Conservation (phyloP, 2,329 filamentous ascomycete genomes). For the Pseudopithomyces chartarum region DNA sequence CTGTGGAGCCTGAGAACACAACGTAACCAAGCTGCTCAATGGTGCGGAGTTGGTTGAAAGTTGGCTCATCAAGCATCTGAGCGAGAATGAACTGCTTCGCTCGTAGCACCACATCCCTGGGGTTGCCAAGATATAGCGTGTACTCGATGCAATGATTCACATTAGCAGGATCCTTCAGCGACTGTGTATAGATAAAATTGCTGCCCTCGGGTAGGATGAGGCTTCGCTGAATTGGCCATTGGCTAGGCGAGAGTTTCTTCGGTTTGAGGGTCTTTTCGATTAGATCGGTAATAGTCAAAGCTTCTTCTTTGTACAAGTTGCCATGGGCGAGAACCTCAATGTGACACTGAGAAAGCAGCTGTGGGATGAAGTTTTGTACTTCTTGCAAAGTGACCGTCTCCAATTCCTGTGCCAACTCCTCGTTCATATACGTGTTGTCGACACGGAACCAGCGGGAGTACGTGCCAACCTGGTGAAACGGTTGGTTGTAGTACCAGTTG, state of each 20-base stretch:
- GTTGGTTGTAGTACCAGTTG: slow-evolving; percentile 87
- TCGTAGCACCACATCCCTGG: slow-evolving; percentile 67
- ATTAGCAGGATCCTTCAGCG: slow-evolving; percentile 83
- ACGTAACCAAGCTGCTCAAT: slow-evolving; percentile 98
- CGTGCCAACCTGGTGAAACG: slow-evolving; percentile 85
- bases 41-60: slow-evolving; percentile 91
- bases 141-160: slow-evolving; percentile 65
- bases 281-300: slow-evolving; percentile 80
- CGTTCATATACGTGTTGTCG: slow-evolving; percentile 77
- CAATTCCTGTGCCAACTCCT: slow-evolving; percentile 79
- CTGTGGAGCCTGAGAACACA: slow-evolving; percentile 80
- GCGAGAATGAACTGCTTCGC: slow-evolving; percentile 81
- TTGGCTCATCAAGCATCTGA: slow-evolving; percentile 90
- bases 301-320: slow-evolving; percentile 93
- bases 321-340: slow-evolving; percentile 89
- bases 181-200: slow-evolving; percentile 82
- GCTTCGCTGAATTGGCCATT: slow-evolving; percentile 80
- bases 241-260: slow-evolving; percentile 71
- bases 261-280: slow-evolving; percentile 79
- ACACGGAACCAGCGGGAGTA: slow-evolving; percentile 80
- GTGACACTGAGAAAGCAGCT: slow-evolving; percentile 80
- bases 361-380: slow-evolving; percentile 76
- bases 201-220: slow-evolving; percentile 77
- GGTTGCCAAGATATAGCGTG: slow-evolving; percentile 49
- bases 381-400: slow-evolving; percentile 74